Base-by-base conservation (phyloP, 306 rosid genomes). In the Herpetospermum pedunculosum region DNA sequence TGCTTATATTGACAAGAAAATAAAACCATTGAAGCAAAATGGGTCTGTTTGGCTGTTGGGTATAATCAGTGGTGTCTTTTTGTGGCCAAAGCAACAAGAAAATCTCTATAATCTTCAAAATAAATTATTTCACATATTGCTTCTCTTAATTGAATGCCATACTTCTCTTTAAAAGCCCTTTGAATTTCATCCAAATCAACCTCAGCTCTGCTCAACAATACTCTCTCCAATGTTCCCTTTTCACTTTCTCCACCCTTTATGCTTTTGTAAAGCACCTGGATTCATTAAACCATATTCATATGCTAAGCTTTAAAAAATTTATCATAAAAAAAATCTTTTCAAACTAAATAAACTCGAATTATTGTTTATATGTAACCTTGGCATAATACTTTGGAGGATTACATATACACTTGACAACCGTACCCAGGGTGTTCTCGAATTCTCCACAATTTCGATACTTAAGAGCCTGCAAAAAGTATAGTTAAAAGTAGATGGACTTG, bases 121-220 rank as follows among this genome's bases (percentile, higher is more conserved):
- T 84, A 82, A 80, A 80, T 74, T 60, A 41, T 48, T 73, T 83
- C 89, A 80, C 70, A 38, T 34, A 90, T 75, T 16, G 79, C 76
- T 72, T 87, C 84, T 68, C 6, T 69, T 32, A 88, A 77, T 70
- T 87, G 87, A 67, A 82, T 81, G 4, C 80, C 85, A 80, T 88
- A 85, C 70, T 85, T 85, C 38, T 72, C 80, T 78, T 81, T 72
- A 80, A 83, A 85, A 50, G 65, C 70, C 73, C 53, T 81, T 80
- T 77, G 82, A 67, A 88, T 88, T 59, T 86, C 91, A 64, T 79
- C 87, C 79, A 86, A 77, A 81, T 90, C 93, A 25, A 83, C 71
- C 73, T 85, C 93, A 52, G 85, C 86, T 82, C 91, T 82, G 76
- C 88, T 75, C 54, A 88, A 49, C 53, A 88, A 21, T 35, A 78